Evolutionary conservation across 2,329 filamentous ascomycete genomes (phyloP), one percentile per base, ranked within the genome.

Genomic region (Penicillium fuscoglaucum): DNA sequence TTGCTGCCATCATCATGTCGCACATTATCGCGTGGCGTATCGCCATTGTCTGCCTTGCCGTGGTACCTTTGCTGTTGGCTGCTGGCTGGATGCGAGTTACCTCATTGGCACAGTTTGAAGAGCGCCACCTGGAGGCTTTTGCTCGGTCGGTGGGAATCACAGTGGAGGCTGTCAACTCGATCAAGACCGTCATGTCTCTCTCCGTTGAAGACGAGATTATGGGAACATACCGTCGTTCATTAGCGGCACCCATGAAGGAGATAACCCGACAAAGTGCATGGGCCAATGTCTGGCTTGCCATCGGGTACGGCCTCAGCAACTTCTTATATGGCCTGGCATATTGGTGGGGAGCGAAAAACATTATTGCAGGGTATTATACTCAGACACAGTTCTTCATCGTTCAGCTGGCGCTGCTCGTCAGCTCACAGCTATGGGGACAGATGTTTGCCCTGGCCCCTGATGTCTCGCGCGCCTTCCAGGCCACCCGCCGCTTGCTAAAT

Each of bases 21-120:
- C 87, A 90, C 61, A 84, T 90, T 44, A 79, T 92, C 44, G 87
- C 87, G 2, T 92, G 89, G 90, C 88, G 85, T 66, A 90, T 92
- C 59, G 88, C 88, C 0, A 74, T 92, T 15, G 89, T 91, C 3
- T 88, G 87, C 53, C 79, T 92, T 9, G 82, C 88, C 0, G 80
- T 85, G 6, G 84, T 90, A 0, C 89, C 89, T 0, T 72, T 91
- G 4, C 81, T 91, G 7, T 78, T 92, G 0, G 85, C 84, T 1
- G 82, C 87, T 0, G 89, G 89, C 0, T 82, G 88, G 62, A 84
- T 91, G 83, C 83, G 88, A 60, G 78, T 91, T 28, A 81, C 60
- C 4, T 81, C 85, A 3, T 79, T 89, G 1, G 81, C 82, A 4
- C 79, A 68, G 71, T 83, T 84, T 19, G 87, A 88, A 59, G 80